Evolutionary conservation across 495 filamentous ascomycete genomes (phyloP).

Genomic region (Podospora tetraspora): DNA sequence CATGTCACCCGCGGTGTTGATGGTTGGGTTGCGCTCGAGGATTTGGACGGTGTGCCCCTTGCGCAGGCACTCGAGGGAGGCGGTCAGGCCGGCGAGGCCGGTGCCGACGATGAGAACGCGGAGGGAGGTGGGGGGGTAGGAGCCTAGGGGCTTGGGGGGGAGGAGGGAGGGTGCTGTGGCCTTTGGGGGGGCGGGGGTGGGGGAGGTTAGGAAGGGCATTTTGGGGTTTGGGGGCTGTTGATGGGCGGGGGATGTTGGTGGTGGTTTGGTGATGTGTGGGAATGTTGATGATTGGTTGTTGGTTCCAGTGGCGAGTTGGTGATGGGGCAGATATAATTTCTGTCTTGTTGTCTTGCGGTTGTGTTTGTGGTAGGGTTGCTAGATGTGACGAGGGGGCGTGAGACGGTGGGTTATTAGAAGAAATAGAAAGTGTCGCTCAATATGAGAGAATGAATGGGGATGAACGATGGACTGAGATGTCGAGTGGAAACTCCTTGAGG

Average conservation of each 20-base stretch:
- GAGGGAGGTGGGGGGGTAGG: conserved; percentile 44
- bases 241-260: neutral
- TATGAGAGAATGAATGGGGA: neutral
- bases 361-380: too few species aligned
- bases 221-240: neutral
- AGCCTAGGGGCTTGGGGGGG: conserved; percentile 34
- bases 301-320: too few species aligned
- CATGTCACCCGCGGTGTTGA: conserved; percentile 46
- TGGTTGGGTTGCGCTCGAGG: conserved; percentile 45
- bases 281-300: too few species aligned
- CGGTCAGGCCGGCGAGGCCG: conserved; percentile 59
- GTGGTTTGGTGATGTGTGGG: too few species aligned
- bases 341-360: too few species aligned
- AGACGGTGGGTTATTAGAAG: too few species aligned
- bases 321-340: too few species aligned
- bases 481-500: neutral
- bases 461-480: too few species aligned
- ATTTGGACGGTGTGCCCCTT: conserved; percentile 59
- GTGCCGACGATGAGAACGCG: conserved; percentile 58
- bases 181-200: neutral
- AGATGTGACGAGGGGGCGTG: too few species aligned
- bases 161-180: conserved; percentile 30
- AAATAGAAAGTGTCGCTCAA: too few species aligned
- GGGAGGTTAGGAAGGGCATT: neutral
- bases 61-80: conserved; percentile 57